Base-by-base conservation (phyloP, 2,329 filamentous ascomycete species). In the Graphiopsis chlorocephala region DNA sequence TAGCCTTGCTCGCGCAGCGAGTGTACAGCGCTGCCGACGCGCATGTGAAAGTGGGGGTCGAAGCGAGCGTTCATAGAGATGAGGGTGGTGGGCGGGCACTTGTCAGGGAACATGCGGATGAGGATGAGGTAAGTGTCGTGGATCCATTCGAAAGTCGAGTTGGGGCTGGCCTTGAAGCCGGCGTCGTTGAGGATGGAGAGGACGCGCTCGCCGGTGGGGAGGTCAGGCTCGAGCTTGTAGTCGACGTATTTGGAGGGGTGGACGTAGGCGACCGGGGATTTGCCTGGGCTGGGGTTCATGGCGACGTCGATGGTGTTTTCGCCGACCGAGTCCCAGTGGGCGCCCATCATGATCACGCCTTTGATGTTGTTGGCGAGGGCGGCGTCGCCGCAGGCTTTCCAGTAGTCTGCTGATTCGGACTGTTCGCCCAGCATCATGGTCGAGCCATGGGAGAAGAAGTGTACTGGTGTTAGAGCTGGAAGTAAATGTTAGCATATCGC, bases 341-440 rank as follows among this genome's bases (percentile, higher is more conserved):
- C 60, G 33, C 69, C 84, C 87, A 90, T 90, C 72, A 90, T 88
- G 35, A 90, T 78, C 2, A 90, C 78, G 45, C 86, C 85, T 74
- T 88, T 86, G 74, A 90, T 81, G 15, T 82, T 82, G 65, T 85
- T 77, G 6, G 80, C 82, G 6, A 88, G 80, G 2, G 87, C 87
- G 66, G 85, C 84, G 68, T 89, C 86, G 56, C 88, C 88, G 69
- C 83, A 85, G 67, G 83, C 80, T 72, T 88, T 87, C 88, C 88
- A 90, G 76, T 89, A 90, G 23, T 81, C 80, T 12, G 86, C 86
- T 0, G 86, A 87, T 2, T 78, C 74, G 15, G 83, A 85, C 69
- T 88, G 83, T 71, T 90, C 88, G 38, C 87, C 88, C 15, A 90
- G 77, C 88, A 90, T 90, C 86, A 89, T 89, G 45, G 87, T 90